phyloP scores from a whole-genome alignment of 768 basidiomycete species.

The Leucocoprinus leucothites region DNA sequence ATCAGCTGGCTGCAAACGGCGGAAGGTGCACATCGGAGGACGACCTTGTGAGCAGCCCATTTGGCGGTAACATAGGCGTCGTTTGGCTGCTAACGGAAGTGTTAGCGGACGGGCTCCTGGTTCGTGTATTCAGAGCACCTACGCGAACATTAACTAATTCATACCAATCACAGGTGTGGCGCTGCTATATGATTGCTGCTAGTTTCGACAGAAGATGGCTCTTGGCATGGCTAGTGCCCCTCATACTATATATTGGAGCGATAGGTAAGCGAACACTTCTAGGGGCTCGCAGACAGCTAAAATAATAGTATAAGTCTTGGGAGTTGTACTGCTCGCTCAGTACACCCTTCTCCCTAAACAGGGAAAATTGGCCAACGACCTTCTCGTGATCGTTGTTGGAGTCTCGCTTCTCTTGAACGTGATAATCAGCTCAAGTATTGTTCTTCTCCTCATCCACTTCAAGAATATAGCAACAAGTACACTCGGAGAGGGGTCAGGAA shows the following conservation, averaged over 20 bases:
- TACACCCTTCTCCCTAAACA: background rate
- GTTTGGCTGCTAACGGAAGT: background rate
- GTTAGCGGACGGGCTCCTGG: background rate
- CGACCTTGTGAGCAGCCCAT: too few species aligned
- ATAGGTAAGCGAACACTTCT: background rate
- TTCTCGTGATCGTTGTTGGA: background rate
- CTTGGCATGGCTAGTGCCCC: background rate
- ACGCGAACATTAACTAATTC: background rate
- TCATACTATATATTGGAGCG: background rate
- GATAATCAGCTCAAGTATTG: constrained; percentile 11
- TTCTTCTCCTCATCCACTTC: constrained; percentile 9
- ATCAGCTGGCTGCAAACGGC: too few species aligned
- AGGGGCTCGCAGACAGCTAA: background rate
- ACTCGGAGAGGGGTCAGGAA: constrained; percentile 8
- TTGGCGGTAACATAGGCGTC: too few species aligned
- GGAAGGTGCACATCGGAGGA: too few species aligned
- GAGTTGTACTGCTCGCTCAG: background rate
- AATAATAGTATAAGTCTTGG: background rate
- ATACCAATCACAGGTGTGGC: background rate
- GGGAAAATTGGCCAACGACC: background rate
- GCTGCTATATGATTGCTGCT: background rate
- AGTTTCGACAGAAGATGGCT: background rate
- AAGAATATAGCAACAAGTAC: constrained; percentile 1
- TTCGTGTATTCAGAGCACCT: background rate
- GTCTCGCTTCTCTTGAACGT: constrained; percentile 10